These are phyloP conservation scores for Hymenoscyphus scutula DNA, from an alignment of 2,329 filamentous ascomycete genomes.

Conservation along the genomic window DNA sequence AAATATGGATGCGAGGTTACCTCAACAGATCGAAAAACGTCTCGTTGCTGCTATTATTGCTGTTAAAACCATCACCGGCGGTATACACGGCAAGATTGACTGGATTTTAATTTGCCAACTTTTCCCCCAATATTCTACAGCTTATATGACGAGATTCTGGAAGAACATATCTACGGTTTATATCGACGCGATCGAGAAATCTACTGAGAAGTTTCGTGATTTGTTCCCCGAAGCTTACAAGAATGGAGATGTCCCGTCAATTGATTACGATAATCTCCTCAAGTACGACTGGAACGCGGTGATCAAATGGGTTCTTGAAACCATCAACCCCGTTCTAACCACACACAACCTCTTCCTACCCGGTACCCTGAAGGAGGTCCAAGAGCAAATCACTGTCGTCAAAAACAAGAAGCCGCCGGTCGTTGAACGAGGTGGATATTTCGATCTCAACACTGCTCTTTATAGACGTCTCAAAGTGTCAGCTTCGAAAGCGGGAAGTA, in stretches of 20 bases:
- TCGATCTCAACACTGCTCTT: constrained; percentile 49
- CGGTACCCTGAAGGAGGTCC: constrained; percentile 44
- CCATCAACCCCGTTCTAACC: constrained; percentile 38
- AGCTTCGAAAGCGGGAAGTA: constrained; percentile 47
- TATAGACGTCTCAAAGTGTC: constrained; percentile 28
- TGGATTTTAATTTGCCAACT: constrained; percentile 57
- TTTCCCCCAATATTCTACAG: constrained; percentile 53
- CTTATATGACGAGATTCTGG: constrained; percentile 56
- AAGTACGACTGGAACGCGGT: constrained; percentile 68
- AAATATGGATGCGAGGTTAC: constrained; percentile 33
- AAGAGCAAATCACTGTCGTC: constrained; percentile 40
- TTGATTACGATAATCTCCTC: constrained; percentile 62
- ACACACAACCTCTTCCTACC: constrained; percentile 49
- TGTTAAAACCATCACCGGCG: constrained; percentile 57
- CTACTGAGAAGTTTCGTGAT: constrained; percentile 63
- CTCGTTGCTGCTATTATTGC: constrained; percentile 58
- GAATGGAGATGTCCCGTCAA: constrained; percentile 54
- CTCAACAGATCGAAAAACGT: constrained; percentile 45
- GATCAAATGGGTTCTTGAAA: constrained; percentile 63
- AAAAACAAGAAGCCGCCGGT: constrained; percentile 28
- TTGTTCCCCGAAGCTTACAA: constrained; percentile 66
- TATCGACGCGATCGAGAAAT: constrained; percentile 51
- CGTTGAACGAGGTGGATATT: constrained; percentile 56
- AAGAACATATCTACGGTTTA: constrained; percentile 49
- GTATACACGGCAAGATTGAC: constrained; percentile 57